phyloP scores from a whole-genome alignment of 352 stramenopile genomes.

The Globisporangium iwayamae region DNA sequence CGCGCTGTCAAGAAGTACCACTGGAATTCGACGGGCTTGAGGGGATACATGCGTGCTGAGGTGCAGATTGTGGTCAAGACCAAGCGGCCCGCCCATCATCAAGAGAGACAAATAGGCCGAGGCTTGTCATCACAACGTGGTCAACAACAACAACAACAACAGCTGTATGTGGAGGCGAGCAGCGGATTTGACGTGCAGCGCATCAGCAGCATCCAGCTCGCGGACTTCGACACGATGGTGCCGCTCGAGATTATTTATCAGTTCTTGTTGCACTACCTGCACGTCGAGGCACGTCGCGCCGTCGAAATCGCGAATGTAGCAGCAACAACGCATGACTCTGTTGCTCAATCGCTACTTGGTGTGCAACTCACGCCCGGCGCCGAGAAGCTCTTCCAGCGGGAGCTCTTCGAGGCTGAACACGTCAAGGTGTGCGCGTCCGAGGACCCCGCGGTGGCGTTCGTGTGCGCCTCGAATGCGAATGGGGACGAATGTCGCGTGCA shows the following conservation, averaged over 20 bases:
- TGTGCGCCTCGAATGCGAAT: slow-evolving; percentile 33
- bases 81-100: slow-evolving; percentile 32
- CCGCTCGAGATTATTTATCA: slow-evolving; percentile 80
- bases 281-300: slow-evolving; percentile 22
- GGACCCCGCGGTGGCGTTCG: slow-evolving; percentile 57
- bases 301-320: neutral
- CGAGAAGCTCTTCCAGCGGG: slow-evolving; percentile 58
- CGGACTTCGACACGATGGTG: slow-evolving; percentile 19
- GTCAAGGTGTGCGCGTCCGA: slow-evolving; percentile 65
- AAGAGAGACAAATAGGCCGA: slow-evolving; percentile 18
- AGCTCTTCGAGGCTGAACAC: slow-evolving; percentile 50
- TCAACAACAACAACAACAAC: neutral
- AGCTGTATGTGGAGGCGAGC: neutral
- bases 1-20: slow-evolving; percentile 59
- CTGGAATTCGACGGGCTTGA: slow-evolving; percentile 34
- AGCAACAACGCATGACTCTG: neutral
- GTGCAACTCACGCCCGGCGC: slow-evolving; percentile 55
- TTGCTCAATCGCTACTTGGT: neutral
- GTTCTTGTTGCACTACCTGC: slow-evolving; percentile 56
- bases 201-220: slow-evolving; percentile 14
- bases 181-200: slow-evolving; percentile 8
- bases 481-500: slow-evolving; percentile 38
- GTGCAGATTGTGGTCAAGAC: slow-evolving; percentile 51
- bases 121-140: neutral
- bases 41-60: slow-evolving; percentile 41